A percentile compares a stretch with the other conserved stretches of the same genome.
phyloP scores from a whole-genome alignment of 176 grass and related monocot species.

The Oryza brachyantha region DNA sequence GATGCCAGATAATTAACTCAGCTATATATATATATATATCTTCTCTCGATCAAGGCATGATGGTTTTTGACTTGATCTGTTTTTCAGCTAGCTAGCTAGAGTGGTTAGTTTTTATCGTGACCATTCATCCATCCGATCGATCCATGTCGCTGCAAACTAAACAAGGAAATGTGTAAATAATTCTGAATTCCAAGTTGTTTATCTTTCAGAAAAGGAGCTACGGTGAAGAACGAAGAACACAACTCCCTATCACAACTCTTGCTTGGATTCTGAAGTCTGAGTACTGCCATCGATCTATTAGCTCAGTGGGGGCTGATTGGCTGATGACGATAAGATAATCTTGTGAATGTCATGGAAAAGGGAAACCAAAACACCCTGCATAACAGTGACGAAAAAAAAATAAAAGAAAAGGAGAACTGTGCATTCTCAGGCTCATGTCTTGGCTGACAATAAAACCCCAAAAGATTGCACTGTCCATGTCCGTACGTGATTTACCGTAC shows the following conservation, averaged over 20 bases:
- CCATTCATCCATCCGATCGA: neutral
- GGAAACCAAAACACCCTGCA: neutral
- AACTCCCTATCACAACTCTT: neutral
- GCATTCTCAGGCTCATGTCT: neutral
- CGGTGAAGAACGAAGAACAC: neutral
- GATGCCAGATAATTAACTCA: neutral
- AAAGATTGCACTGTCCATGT: neutral
- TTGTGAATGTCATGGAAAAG: neutral
- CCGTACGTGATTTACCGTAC: neutral
- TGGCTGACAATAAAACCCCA: neutral
- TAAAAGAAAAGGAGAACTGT: too few relatives aligned
- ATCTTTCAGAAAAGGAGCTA: neutral
- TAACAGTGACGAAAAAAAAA: neutral
- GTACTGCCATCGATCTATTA: neutral
- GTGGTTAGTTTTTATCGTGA: neutral
- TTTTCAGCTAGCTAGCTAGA: neutral
- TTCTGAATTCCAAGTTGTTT: neutral
- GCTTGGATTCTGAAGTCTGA: neutral
- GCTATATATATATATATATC: neutral
- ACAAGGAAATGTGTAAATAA: neutral
- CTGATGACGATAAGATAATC: neutral
- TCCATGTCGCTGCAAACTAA: neutral
- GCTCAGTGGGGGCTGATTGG: neutral
- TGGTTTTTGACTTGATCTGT: neutral
- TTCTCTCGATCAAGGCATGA: neutral